Conservation (phyloP, 495 filamentous ascomycete genomes). For the Alectoria sarmentosa region DNA sequence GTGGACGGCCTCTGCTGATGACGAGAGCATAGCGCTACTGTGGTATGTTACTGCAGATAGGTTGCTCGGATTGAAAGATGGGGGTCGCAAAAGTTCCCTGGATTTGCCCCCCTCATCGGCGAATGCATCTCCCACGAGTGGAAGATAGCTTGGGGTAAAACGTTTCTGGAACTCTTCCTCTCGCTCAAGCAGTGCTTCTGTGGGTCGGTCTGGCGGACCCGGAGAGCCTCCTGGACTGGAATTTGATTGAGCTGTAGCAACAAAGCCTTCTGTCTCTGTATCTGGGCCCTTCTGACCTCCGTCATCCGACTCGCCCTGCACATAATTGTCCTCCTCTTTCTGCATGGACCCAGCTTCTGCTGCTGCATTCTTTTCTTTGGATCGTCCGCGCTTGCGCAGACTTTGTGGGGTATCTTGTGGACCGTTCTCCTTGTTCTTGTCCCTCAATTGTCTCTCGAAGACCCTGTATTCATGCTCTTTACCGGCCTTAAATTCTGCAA, state of each 20-base stretch:
- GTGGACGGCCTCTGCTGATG: constrained; percentile 18
- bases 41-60: not conserved
- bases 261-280: not conserved
- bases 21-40: constrained; percentile 16
- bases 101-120: not conserved
- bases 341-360: not conserved
- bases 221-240: constrained; percentile 11
- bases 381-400: not conserved
- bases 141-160: constrained; percentile 54
- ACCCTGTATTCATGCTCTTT: constrained; percentile 27
- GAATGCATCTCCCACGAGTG: constrained; percentile 33
- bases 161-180: constrained; percentile 53
- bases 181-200: constrained; percentile 37
- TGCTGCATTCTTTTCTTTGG: not conserved
- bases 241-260: not conserved
- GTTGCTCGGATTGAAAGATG: not conserved
- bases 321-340: constrained; percentile 5
- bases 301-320: not conserved
- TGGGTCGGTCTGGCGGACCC: constrained; percentile 4
- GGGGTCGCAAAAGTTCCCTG: not conserved
- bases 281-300: not conserved
- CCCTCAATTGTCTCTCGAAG: constrained; percentile 25
- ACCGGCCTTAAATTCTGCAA: constrained; percentile 26
- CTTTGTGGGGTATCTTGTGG: not conserved
- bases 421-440: not conserved